Conservation (phyloP, 2,329 filamentous ascomycete genomes). For the Fusarium pseudocircinatum region DNA sequence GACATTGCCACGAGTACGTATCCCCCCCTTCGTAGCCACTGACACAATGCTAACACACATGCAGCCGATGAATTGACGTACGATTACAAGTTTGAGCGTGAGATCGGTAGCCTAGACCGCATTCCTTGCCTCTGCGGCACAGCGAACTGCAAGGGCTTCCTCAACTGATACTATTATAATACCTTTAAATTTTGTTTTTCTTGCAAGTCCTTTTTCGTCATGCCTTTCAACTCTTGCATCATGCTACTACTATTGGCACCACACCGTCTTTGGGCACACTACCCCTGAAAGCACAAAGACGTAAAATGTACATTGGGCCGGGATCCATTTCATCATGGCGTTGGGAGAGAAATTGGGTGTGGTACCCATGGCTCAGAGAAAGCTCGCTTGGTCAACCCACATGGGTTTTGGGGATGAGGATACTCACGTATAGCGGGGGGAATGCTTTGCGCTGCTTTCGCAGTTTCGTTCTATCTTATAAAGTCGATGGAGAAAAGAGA, state of each 20-base stretch:
- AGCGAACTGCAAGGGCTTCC: slow-evolving; percentile 96
- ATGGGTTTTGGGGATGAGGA: neutral
- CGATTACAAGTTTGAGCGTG: slow-evolving; percentile 99
- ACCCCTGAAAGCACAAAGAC: neutral
- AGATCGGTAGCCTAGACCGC: slow-evolving; percentile 92
- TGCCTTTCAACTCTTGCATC: slow-evolving; percentile 2
- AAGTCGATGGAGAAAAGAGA: slow-evolving; percentile 1
- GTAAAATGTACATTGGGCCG: slow-evolving; percentile 32
- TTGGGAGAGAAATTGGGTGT: slow-evolving; percentile 19
- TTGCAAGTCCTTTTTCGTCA: neutral
- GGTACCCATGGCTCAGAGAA: slow-evolving; percentile 6
- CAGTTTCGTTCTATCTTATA: slow-evolving; percentile 1
- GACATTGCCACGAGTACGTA: slow-evolving; percentile 91
- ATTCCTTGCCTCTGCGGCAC: slow-evolving; percentile 98
- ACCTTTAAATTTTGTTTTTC: slow-evolving; percentile 17
- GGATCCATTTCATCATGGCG: slow-evolving; percentile 35
- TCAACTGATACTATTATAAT: slow-evolving; percentile 73
- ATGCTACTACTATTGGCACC: neutral
- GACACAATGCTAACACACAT: slow-evolving; percentile 29
- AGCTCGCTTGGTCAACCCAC: slow-evolving; percentile 17
- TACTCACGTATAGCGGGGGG: neutral
- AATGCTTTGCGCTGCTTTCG: slow-evolving; percentile 1
- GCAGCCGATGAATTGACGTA: slow-evolving; percentile 98
- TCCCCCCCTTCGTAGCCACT: slow-evolving; percentile 38
- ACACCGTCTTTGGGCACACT: slow-evolving; percentile 3